phyloP scores from a whole-genome alignment of 1,139 yeast species.

The Candida buenavistaensis region DNA sequence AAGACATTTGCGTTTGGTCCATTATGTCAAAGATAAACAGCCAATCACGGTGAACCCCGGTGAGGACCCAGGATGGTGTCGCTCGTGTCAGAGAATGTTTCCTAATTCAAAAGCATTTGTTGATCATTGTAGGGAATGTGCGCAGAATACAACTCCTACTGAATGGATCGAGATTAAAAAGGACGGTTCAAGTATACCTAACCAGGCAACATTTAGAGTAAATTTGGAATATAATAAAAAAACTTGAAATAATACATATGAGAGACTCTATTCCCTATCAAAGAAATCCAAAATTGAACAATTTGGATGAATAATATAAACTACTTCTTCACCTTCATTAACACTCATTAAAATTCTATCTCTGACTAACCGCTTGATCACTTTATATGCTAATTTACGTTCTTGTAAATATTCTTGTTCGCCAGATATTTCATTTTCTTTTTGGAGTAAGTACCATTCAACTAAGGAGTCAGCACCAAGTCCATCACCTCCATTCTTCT shows the following conservation, averaged over 20 bases:
- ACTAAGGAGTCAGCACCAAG: conserved; percentile 68
- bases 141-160: conserved; percentile 33
- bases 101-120: conserved; percentile 57
- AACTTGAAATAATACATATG: conserved; percentile 1
- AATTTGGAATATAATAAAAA: conserved; percentile 6
- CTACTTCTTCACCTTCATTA: conserved; percentile 53
- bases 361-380: conserved; percentile 77
- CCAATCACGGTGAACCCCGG: conserved; percentile 18
- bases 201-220: conserved; percentile 12
- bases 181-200: conserved; percentile 1
- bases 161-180: conserved; percentile 23
- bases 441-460: conserved; percentile 77
- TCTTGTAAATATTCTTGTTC: conserved; percentile 76
- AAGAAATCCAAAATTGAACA: conserved; percentile 70
- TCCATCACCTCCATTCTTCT: conserved; percentile 58
- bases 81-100: conserved; percentile 61
- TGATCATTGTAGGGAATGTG: conserved; percentile 68
- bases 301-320: conserved; percentile 88
- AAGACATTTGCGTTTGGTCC: conserved; percentile 66
- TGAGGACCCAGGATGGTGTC: conserved; percentile 65
- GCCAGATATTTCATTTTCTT: conserved; percentile 68
- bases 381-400: conserved; percentile 72
- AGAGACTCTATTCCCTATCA: conserved; percentile 20
- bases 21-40: conserved; percentile 54
- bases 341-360: conserved; percentile 86